Evolutionary conservation across 306 rosid genomes (phyloP).

Genomic region (Notholithocarpus densiflorus): DNA sequence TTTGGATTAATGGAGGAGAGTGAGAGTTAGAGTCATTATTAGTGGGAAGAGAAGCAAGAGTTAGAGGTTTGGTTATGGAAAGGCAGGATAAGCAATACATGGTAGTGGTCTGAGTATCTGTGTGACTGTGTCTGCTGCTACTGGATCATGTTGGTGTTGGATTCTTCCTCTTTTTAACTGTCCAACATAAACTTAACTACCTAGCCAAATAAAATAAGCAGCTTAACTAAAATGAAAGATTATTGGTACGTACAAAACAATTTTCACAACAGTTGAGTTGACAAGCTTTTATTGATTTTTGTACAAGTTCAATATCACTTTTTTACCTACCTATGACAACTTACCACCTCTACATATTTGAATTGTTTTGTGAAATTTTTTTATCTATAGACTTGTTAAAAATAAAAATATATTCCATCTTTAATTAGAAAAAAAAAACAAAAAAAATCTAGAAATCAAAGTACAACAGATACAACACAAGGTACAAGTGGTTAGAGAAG

Average conservation of each 20-base stretch:
- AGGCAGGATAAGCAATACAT: conserved; percentile 46
- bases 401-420: too few relatives aligned
- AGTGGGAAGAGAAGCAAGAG: conserved; percentile 32
- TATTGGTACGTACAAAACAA: too few relatives aligned
- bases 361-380: too few relatives aligned
- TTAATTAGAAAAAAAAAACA: too few relatives aligned
- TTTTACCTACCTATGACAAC: too few relatives aligned
- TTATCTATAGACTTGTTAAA: fast-evolving
- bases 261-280: too few relatives aligned
- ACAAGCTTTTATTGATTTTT: too few relatives aligned
- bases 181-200: neutral
- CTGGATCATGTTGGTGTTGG: neutral
- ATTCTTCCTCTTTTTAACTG: neutral
- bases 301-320: fast-evolving
- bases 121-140: neutral
- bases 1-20: neutral
- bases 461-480: too few relatives aligned
- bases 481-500: too few relatives aligned
- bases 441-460: too few relatives aligned
- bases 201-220: neutral
- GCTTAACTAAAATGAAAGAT: neutral
- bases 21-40: conserved; percentile 25
- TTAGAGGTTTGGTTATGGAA: conserved; percentile 31
- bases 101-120: neutral
- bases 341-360: too few relatives aligned